A percentile compares a stretch with the other conserved stretches of the same genome.
Conservation (phyloP, 1,284 basidiomycete genomes). For the Lentinula novae-zelandiae region DNA sequence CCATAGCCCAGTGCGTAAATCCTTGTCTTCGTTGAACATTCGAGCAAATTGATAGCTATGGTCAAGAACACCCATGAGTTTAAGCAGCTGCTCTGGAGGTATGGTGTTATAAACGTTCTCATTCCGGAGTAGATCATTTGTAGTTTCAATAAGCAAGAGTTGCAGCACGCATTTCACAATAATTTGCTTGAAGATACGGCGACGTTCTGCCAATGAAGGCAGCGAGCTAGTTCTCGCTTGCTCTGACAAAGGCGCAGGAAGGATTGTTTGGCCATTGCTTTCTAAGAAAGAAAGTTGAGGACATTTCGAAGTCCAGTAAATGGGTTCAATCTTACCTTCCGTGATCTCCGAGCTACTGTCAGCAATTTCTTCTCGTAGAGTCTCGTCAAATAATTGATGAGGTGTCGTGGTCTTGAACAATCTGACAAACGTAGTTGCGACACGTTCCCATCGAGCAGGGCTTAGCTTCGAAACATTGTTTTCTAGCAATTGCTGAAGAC, state of each 20-base stretch:
- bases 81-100: conserved; percentile 88
- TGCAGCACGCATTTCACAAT: conserved; percentile 99
- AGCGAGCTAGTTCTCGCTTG: conserved; percentile 41
- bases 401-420: conserved; percentile 98
- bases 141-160: conserved; percentile 94
- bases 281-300: conserved; percentile 35
- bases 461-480: conserved; percentile 91
- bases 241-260: conserved; percentile 79
- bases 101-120: conserved; percentile 92
- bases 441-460: conserved; percentile 84
- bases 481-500: conserved; percentile 94
- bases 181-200: conserved; percentile 96
- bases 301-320: conserved; percentile 6
- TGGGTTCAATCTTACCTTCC: conserved; percentile 29
- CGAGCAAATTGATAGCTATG: conserved; percentile 97
- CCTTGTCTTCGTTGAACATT: conserved; percentile 98
- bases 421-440: conserved; percentile 92
- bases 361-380: conserved; percentile 77
- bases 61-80: conserved; percentile 92
- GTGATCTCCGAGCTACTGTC: conserved; percentile 50
- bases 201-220: conserved; percentile 67
- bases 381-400: conserved; percentile 94
- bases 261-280: conserved; percentile 60
- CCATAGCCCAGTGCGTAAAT: conserved; percentile 94
- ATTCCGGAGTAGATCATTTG: conserved; percentile 93